Conservation (phyloP, 106 monocot genomes). For the Allium fistulosum region DNA sequence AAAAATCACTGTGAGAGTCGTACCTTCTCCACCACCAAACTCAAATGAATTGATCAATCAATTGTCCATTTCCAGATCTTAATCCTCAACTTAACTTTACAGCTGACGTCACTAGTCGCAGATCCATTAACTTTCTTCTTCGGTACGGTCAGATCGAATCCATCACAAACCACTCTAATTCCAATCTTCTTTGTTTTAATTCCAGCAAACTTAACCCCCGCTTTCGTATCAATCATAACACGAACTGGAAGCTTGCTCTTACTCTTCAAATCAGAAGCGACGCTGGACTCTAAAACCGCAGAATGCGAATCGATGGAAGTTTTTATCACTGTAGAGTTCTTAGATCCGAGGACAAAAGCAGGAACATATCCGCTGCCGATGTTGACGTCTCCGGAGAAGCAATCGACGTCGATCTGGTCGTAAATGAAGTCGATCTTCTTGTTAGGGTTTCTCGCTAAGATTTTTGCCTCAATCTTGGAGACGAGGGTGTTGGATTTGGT, state of each 20-base stretch:
- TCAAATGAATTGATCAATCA: background rate
- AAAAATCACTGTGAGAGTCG: background rate
- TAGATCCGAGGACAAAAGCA: constrained; percentile 16
- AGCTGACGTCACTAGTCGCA: constrained; percentile 21
- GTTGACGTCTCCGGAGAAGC: constrained; percentile 13
- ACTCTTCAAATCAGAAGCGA: constrained; percentile 30
- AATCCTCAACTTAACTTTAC: constrained; percentile 53
- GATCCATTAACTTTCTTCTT: constrained; percentile 10
- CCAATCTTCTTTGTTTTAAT: constrained; percentile 43
- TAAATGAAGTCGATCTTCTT: constrained; percentile 41
- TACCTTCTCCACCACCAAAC: too few relatives aligned
- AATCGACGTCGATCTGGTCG: constrained; percentile 33
- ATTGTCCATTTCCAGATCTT: constrained; percentile 85
- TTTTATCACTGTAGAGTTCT: constrained; percentile 27
- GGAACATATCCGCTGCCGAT: constrained; percentile 30
- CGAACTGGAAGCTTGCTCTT: constrained; percentile 25
- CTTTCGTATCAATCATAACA: constrained; percentile 51
- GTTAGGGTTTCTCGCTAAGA: constrained; percentile 57
- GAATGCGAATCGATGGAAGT: constrained; percentile 10
- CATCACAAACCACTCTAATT: constrained; percentile 36
- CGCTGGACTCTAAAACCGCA: constrained; percentile 13
- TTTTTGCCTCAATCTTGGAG: constrained; percentile 27
- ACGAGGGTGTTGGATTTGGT: constrained; percentile 15
- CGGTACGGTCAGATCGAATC: constrained; percentile 14
- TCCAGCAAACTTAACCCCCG: constrained; percentile 34